phyloP scores from a whole-genome alignment of 805 yeast genomes.

The Monosporozyma aerobia region DNA sequence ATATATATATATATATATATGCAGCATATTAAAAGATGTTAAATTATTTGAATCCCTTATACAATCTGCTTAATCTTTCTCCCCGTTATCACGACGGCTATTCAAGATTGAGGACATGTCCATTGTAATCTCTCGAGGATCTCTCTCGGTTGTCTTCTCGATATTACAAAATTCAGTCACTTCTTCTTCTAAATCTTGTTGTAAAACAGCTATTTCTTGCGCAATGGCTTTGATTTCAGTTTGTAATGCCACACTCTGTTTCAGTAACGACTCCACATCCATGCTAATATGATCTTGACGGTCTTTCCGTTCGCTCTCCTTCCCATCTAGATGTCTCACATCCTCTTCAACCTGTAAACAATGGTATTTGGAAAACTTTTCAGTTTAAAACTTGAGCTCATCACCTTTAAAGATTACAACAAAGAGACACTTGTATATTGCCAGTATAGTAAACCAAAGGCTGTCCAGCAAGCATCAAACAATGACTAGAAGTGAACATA shows the following conservation, averaged over 20 bases:
- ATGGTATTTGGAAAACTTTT: background rate
- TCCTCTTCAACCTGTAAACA: background rate
- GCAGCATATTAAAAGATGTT: background rate
- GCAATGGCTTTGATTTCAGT: constrained; percentile 18
- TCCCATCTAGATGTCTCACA: background rate
- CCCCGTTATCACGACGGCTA: background rate
- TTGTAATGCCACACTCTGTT: constrained; percentile 13
- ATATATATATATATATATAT: no score
- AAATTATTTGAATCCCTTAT: background rate
- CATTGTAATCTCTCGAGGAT: background rate
- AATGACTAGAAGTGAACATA: background rate
- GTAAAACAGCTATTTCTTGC: constrained; percentile 9
- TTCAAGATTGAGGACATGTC: background rate
- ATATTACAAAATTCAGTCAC: background rate
- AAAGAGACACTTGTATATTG: background rate
- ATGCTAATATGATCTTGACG: background rate
- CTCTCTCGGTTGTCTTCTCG: background rate
- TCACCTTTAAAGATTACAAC: background rate
- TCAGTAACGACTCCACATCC: background rate
- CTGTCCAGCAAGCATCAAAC: background rate
- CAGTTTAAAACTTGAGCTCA: background rate
- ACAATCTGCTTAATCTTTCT: background rate
- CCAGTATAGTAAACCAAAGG: background rate
- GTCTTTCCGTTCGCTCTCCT: background rate
- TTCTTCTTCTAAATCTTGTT: background rate